phyloP scores from a whole-genome alignment of 495 filamentous ascomycete genomes.

The Podospora didyma region DNA sequence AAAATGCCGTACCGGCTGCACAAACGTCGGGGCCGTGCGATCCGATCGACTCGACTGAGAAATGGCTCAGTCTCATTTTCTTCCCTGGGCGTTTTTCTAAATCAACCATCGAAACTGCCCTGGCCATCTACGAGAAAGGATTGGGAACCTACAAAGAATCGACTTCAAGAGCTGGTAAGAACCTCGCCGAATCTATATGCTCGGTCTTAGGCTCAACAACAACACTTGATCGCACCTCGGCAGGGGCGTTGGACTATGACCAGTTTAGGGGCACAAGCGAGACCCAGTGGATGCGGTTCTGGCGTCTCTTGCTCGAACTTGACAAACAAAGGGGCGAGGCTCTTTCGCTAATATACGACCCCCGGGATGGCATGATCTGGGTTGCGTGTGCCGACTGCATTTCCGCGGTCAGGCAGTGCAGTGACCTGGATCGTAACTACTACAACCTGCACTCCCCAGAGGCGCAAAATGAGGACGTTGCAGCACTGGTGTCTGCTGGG shows the following conservation, averaged over 20 bases:
- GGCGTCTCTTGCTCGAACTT: slow-evolving; percentile 77
- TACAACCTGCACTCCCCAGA: slow-evolving; percentile 47
- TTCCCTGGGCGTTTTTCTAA: slow-evolving; percentile 73
- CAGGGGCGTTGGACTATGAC: slow-evolving; percentile 67
- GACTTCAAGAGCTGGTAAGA: slow-evolving; percentile 40
- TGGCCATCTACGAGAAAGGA: slow-evolving; percentile 68
- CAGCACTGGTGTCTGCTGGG: slow-evolving; percentile 55
- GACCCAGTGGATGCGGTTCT: slow-evolving; percentile 86
- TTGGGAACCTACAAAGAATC: slow-evolving; percentile 38
- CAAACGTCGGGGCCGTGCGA: slow-evolving; percentile 57
- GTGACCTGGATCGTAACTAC: slow-evolving; percentile 64
- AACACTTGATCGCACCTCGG: slow-evolving; percentile 52
- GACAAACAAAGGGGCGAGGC: slow-evolving; percentile 80
- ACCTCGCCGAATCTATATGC: slow-evolving; percentile 64
- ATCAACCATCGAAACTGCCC: slow-evolving; percentile 75
- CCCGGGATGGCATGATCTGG: slow-evolving; percentile 70
- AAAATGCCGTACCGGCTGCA: slow-evolving; percentile 53
- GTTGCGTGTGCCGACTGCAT: slow-evolving; percentile 74
- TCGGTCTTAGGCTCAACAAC: slow-evolving; percentile 63
- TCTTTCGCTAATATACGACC: slow-evolving; percentile 70
- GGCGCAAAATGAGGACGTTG: slow-evolving; percentile 30
- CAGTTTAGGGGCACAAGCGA: slow-evolving; percentile 67
- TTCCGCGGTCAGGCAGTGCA: slow-evolving; percentile 74
- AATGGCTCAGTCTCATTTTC: slow-evolving; percentile 73
- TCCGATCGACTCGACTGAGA: slow-evolving; percentile 58